Evolutionary conservation across 257 asterid species (phyloP).

Genomic region (Mitragyna speciosa): DNA sequence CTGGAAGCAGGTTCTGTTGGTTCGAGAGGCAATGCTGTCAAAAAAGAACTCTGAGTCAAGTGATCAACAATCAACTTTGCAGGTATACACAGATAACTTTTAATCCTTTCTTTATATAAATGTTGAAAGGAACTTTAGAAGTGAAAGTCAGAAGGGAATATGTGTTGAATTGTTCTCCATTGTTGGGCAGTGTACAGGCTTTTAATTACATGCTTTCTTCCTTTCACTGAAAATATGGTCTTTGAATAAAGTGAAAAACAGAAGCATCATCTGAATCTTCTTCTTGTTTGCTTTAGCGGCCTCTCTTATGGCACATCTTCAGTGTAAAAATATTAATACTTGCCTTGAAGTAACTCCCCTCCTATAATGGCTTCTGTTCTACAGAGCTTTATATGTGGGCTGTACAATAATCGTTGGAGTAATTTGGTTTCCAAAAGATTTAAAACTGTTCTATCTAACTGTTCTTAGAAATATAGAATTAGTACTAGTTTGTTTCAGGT

Average conservation of each 20-base stretch:
- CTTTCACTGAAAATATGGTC: no score
- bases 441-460: not conserved
- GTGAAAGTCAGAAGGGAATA: not conserved
- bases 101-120: not conserved
- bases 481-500: not conserved
- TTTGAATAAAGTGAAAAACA: not conserved
- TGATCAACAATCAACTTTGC: conserved; percentile 43
- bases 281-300: not conserved
- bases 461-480: not conserved
- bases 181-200: not conserved
- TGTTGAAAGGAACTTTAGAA: not conserved
- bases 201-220: not conserved
- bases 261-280: not conserved
- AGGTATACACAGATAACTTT: conserved; percentile 35
- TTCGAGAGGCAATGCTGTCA: conserved; percentile 55
- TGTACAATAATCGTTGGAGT: not conserved
- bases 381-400: not conserved
- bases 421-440: not conserved
- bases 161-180: not conserved
- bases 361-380: not conserved
- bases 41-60: conserved; percentile 42
- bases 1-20: conserved; percentile 72
- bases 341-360: not conserved
- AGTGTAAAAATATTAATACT: not conserved
- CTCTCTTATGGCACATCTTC: not conserved